Conservation (phyloP, 306 rosid species). For the Comarum palustre region DNA sequence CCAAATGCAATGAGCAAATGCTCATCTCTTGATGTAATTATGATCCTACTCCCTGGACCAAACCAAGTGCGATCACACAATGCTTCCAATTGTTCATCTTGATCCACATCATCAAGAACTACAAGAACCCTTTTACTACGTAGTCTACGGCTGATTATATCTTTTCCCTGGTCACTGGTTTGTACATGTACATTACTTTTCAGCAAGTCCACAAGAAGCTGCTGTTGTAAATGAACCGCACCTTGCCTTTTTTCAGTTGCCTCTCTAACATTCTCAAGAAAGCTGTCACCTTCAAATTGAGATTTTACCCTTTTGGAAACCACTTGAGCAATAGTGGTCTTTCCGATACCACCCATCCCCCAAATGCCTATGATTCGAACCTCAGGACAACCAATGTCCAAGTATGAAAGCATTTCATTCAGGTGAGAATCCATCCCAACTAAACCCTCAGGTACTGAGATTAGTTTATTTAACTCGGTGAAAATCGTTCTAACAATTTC, state of each 20-base stretch:
- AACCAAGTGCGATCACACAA: constrained; percentile 5
- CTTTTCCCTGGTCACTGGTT: background rate
- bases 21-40: constrained; percentile 18
- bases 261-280: constrained; percentile 17
- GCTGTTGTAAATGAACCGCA: background rate
- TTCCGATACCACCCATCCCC: constrained; percentile 20
- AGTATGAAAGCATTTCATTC: background rate
- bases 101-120: constrained; percentile 23
- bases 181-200: background rate
- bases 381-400: background rate
- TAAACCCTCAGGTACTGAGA: background rate
- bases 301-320: background rate
- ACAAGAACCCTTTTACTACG: constrained; percentile 4
- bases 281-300: constrained; percentile 7
- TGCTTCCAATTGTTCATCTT: constrained; percentile 2
- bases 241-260: background rate
- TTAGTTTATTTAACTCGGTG: background rate
- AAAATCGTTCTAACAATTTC: background rate
- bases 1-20: constrained; percentile 5
- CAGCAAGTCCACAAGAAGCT: background rate
- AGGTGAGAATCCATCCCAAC: background rate
- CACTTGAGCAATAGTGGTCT: background rate
- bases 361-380: constrained; percentile 10
- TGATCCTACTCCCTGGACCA: constrained; percentile 17
- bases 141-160: constrained; percentile 3